Conservation (phyloP, 768 basidiomycete genomes). For the Mycena olivaceomarginata region DNA sequence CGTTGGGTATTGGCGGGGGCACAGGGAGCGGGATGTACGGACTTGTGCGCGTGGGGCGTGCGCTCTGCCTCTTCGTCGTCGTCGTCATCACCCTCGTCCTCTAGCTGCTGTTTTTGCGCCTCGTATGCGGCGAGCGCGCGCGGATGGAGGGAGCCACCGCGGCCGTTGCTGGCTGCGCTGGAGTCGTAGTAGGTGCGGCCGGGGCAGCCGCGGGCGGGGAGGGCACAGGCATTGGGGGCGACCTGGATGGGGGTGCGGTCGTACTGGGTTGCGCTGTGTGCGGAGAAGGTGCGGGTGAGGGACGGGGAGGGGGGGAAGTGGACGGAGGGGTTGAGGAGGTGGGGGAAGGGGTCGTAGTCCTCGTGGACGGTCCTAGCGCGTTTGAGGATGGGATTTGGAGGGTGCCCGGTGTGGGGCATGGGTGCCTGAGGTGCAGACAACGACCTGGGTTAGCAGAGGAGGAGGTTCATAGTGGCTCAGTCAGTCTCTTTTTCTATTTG, state of each 20-base stretch:
- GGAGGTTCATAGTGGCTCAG: no score
- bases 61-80: conserved; percentile 49
- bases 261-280: conserved; percentile 76
- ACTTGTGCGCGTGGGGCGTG: conserved; percentile 50
- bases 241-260: conserved; percentile 90
- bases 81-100: conserved; percentile 13
- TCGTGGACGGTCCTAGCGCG: conserved; percentile 52
- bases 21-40: conserved; percentile 48
- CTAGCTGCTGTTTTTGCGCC: neutral
- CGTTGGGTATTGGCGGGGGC: conserved; percentile 42
- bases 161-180: conserved; percentile 48
- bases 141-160: conserved; percentile 62
- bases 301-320: conserved; percentile 74
- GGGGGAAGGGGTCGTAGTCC: conserved; percentile 42
- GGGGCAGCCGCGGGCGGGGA: conserved; percentile 88
- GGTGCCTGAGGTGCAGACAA: neutral
- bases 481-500: no score
- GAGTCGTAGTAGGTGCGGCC: conserved; percentile 80
- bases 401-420: neutral
- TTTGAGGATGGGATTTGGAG: conserved; percentile 74
- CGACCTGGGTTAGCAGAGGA: neutral
- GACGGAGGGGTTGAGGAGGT: conserved; percentile 56
- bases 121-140: conserved; percentile 31
- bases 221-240: conserved; percentile 80
- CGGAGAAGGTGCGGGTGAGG: conserved; percentile 69